These are phyloP conservation scores for Senecio squalidus DNA, from an alignment of 140 eudicot genomes.

Conservation along the genomic window DNA sequence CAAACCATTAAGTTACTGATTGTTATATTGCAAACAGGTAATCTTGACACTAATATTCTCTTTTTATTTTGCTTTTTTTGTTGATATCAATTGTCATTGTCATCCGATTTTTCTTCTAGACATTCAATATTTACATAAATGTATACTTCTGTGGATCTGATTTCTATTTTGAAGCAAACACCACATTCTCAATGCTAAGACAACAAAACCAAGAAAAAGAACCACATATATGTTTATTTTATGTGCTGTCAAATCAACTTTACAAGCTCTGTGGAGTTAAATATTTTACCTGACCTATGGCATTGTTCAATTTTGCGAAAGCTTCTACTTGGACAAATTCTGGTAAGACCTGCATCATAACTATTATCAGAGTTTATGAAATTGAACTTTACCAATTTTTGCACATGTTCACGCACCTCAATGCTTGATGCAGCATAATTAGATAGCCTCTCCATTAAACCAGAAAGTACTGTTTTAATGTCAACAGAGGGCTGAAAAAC, in stretches of 20 bases:
- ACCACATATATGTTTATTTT: not conserved
- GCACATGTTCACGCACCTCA: slow-evolving; percentile 33
- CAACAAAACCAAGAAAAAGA: not conserved
- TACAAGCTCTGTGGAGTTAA: slow-evolving; percentile 8
- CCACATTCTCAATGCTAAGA: not conserved
- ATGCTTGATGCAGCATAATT: slow-evolving; percentile 69
- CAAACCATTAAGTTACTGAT: not conserved
- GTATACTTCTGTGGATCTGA: slow-evolving; percentile 4
- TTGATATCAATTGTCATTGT: not conserved
- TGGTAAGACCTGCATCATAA: slow-evolving; percentile 77
- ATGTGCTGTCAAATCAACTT: slow-evolving; percentile 10
- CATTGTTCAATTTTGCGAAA: slow-evolving; percentile 74
- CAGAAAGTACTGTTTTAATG: slow-evolving; percentile 64
- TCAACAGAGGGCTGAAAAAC: slow-evolving; percentile 45
- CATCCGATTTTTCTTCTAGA: not conserved
- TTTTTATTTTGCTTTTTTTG: not conserved
- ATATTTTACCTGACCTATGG: slow-evolving; percentile 82
- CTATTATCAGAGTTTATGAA: slow-evolving; percentile 24
- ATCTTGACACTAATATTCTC: not conserved
- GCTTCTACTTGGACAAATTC: slow-evolving; percentile 97
- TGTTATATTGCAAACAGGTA: not conserved
- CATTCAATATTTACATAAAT: not conserved
- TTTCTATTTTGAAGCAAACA: not conserved
- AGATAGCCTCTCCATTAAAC: slow-evolving; percentile 64
- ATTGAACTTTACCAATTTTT: slow-evolving; percentile 1